Evolutionary conservation across 164 flowering plant species (phyloP).

Genomic region (Chloranthus sessilifolius): DNA sequence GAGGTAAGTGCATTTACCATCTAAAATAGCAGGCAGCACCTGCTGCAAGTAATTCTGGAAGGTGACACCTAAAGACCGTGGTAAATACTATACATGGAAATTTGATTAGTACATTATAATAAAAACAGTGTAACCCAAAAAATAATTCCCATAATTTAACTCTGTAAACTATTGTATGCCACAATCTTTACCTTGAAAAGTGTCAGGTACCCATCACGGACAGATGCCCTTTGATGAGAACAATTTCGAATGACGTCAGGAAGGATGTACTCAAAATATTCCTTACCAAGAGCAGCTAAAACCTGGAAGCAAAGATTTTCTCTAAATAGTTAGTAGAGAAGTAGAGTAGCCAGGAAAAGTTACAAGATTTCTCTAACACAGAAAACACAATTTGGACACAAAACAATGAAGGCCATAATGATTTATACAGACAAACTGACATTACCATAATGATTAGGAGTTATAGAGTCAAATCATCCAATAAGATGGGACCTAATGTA

Average conservation of each 20-base stretch:
- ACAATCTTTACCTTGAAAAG: constrained; percentile 70
- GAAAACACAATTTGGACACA: too few relatives aligned
- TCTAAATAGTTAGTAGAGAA: too few relatives aligned
- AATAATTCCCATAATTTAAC: too few relatives aligned
- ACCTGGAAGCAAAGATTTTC: constrained; percentile 69
- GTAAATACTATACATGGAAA: constrained; percentile 57
- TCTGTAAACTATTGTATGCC: background rate
- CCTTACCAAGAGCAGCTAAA: constrained; percentile 88
- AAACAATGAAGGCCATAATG: too few relatives aligned
- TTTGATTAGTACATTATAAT: background rate
- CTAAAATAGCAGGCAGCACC: constrained; percentile 91
- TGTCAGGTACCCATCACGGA: constrained; percentile 94
- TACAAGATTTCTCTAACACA: too few relatives aligned
- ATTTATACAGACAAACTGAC: too few relatives aligned
- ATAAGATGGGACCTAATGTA: too few relatives aligned
- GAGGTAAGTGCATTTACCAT: constrained; percentile 44
- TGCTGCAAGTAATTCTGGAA: constrained; percentile 94
- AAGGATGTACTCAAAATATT: constrained; percentile 74
- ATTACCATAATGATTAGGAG: too few relatives aligned
- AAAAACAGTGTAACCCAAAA: too few relatives aligned
- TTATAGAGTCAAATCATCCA: too few relatives aligned
- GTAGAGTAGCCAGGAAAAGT: too few relatives aligned
- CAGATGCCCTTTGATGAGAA: constrained; percentile 88
- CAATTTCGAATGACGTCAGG: constrained; percentile 88
- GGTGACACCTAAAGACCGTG: constrained; percentile 85